Conservation (phyloP, 371 early-diverging fungal species). For the Mucor lusitanicus region DNA sequence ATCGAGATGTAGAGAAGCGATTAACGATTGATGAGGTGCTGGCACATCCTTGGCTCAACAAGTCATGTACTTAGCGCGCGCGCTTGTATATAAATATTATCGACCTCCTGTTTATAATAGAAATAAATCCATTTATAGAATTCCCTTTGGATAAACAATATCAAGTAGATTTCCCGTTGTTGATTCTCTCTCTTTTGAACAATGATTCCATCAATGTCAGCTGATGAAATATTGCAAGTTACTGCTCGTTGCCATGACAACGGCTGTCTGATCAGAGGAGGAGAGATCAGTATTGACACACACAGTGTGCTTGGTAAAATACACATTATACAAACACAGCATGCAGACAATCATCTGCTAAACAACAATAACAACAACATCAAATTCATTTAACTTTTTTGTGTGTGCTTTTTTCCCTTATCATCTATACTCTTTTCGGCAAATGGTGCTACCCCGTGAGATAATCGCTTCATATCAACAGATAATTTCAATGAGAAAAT, state of each 20-base stretch:
- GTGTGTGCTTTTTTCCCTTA: not conserved
- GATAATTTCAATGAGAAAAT: conserved; percentile 16
- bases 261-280: not conserved
- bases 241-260: not conserved
- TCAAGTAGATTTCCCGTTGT: not conserved
- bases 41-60: conserved; percentile 37
- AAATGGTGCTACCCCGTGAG: conserved; percentile 15
- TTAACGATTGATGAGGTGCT: conserved; percentile 57
- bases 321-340: not conserved
- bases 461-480: conserved; percentile 3
- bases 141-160: not conserved
- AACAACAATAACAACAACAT: not conserved
- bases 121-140: conserved; percentile 1
- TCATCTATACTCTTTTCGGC: conserved; percentile 20
- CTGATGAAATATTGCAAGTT: not conserved
- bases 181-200: not conserved
- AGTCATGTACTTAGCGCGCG: conserved; percentile 18
- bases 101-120: not conserved
- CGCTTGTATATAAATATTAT: not conserved
- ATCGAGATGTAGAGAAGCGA: conserved; percentile 53
- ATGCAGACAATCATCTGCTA: not conserved
- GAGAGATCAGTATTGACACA: too few relatives aligned
- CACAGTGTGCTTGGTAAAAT: too few relatives aligned
- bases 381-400: not conserved
- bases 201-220: not conserved